Conservation (phyloP, 2,329 filamentous ascomycete species). For the Alternaria alternata region DNA sequence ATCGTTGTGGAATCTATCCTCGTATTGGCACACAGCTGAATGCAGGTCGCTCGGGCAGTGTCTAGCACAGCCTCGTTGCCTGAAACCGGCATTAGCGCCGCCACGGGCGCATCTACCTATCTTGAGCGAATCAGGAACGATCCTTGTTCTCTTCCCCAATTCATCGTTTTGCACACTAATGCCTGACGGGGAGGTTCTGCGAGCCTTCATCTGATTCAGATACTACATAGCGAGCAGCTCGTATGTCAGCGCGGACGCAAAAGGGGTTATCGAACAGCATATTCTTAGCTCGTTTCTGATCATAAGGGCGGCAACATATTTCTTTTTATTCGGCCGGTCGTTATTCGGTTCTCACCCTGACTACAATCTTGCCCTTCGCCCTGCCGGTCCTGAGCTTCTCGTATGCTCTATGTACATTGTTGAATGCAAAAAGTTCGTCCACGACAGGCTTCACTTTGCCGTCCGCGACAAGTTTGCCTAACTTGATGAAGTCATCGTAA, state of each 20-base stretch:
- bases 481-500: slow-evolving; percentile 38
- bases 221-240: not conserved
- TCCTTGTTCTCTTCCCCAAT: not conserved
- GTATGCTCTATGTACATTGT: slow-evolving; percentile 64
- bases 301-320: not conserved
- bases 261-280: not conserved
- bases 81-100: slow-evolving; percentile 1
- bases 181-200: not conserved
- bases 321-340: not conserved
- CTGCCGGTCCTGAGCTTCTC: slow-evolving; percentile 63
- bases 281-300: not conserved
- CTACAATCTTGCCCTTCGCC: slow-evolving; percentile 66
- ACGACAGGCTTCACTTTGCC: slow-evolving; percentile 65
- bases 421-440: slow-evolving; percentile 62
- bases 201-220: not conserved
- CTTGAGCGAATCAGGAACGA: not conserved
- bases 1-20: not conserved
- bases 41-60: not conserved
- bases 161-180: not conserved
- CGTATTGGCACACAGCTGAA: not conserved
- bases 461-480: slow-evolving; percentile 63
- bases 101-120: not conserved
- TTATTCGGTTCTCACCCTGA: slow-evolving; percentile 17
- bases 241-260: not conserved
- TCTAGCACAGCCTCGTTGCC: not conserved